Percentiles rank a stretch among this genome's conserved stretches.
Evolutionary conservation across 1,284 basidiomycete species (phyloP).

Genomic region (Tremellales sp.): DNA sequence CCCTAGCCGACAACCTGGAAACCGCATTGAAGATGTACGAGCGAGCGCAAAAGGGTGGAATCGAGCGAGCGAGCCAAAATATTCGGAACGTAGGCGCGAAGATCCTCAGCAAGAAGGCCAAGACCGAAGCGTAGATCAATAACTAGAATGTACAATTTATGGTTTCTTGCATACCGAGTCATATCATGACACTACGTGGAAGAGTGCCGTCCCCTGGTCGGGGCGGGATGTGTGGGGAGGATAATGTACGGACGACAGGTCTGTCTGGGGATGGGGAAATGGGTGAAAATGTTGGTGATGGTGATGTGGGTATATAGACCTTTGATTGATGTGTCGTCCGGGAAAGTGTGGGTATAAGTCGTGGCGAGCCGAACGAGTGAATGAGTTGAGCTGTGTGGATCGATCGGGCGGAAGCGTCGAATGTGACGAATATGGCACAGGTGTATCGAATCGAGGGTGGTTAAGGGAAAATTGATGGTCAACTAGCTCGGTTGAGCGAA

Average conservation of each 20-base stretch:
- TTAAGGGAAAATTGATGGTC: too few relatives aligned
- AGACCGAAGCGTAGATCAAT: not conserved
- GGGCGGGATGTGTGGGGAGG: constrained; percentile 5
- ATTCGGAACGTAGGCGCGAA: constrained; percentile 45
- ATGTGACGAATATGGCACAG: too few relatives aligned
- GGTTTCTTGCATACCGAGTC: not conserved
- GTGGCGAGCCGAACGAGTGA: not conserved
- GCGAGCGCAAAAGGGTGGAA: constrained; percentile 42
- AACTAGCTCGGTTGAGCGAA: too few relatives aligned
- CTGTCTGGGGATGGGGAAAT: not conserved
- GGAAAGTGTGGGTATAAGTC: constrained; percentile 2
- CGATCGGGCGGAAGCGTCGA: too few relatives aligned
- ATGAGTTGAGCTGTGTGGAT: not conserved
- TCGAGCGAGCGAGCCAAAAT: constrained; percentile 46
- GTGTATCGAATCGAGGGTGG: too few relatives aligned
- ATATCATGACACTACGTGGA: constrained; percentile 19
- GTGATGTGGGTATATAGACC: constrained; percentile 3
- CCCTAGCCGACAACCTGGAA: constrained; percentile 42
- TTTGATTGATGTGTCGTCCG: not conserved
- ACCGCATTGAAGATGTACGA: constrained; percentile 43
- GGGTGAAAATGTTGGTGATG: constrained; percentile 4
- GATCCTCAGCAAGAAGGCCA: constrained; percentile 19
- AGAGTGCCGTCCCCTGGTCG: constrained; percentile 15
- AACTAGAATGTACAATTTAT: not conserved
- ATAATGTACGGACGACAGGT: not conserved